Percentiles rank a stretch among this genome's conserved stretches.
These are phyloP conservation scores for Penicillium parvum DNA, from an alignment of 495 filamentous ascomycete genomes.

Conservation along the genomic window DNA sequence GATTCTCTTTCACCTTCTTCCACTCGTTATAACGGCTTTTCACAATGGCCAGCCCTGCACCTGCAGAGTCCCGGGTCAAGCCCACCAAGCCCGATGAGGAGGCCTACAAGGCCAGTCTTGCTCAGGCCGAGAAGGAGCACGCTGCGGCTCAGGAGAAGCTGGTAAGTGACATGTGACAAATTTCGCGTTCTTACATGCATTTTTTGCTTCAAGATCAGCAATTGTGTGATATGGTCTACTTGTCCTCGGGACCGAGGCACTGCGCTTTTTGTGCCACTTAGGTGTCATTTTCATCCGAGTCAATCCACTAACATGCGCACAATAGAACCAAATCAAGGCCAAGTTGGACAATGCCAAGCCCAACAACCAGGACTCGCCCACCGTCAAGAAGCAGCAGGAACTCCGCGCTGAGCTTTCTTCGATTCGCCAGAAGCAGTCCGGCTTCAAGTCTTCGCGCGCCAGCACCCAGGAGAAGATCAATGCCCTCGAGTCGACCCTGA, in stretches of 20 bases:
- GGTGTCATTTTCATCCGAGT: background rate
- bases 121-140: slow-evolving; percentile 79
- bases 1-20: slow-evolving; percentile 8
- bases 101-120: slow-evolving; percentile 58
- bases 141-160: slow-evolving; percentile 65
- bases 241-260: background rate
- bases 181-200: too few relatives aligned
- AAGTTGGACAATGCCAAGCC: slow-evolving; percentile 77
- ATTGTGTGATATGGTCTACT: background rate
- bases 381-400: slow-evolving; percentile 73
- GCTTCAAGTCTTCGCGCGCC: slow-evolving; percentile 72
- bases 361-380: slow-evolving; percentile 68
- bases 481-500: slow-evolving; percentile 74
- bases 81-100: slow-evolving; percentile 54
- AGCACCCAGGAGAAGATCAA: slow-evolving; percentile 81
- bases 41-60: slow-evolving; percentile 39
- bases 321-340: slow-evolving; percentile 74
- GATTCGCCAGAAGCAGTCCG: slow-evolving; percentile 78
- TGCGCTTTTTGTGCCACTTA: background rate
- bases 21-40: slow-evolving; percentile 8
- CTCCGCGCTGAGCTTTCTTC: slow-evolving; percentile 64
- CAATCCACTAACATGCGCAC: slow-evolving; percentile 5
- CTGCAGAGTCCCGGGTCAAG: slow-evolving; percentile 43
- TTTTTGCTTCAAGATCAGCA: too few relatives aligned
- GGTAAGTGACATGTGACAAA: slow-evolving; percentile 58